Conservation (phyloP, 805 yeast genomes). For the Jamesozyma gamospora region DNA sequence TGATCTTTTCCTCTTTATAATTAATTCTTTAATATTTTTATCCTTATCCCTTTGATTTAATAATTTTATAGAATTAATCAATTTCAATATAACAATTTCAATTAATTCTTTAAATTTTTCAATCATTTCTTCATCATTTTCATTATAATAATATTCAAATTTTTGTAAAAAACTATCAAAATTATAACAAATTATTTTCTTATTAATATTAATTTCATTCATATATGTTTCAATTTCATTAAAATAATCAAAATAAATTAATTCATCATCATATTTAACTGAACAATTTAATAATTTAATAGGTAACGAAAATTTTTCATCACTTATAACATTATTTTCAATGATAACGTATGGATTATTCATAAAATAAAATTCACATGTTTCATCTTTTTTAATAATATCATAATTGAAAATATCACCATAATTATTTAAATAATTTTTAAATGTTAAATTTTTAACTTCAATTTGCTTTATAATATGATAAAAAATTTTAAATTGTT, state of each 20-base stretch:
- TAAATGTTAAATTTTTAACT: conserved; percentile 20
- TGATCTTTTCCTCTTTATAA: conserved; percentile 64
- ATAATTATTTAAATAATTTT: conserved; percentile 22
- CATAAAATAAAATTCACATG: no score
- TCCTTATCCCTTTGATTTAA: conserved; percentile 45
- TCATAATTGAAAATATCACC: conserved; percentile 21
- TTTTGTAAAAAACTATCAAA: conserved; percentile 21
- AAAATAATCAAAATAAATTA: conserved; percentile 24
- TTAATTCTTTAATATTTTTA: conserved; percentile 48
- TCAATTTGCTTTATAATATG: conserved; percentile 24
- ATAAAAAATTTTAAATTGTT: conserved; percentile 22
- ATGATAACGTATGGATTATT: no score
- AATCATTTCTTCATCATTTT: conserved; percentile 1
- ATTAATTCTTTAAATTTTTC: neutral
- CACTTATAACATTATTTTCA: conserved; percentile 6
- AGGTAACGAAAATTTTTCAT: conserved; percentile 10
- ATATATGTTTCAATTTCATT: conserved; percentile 24
- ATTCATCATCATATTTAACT: conserved; percentile 16
- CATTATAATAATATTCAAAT: conserved; percentile 3
- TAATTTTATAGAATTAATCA: conserved; percentile 20
- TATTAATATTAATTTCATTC: conserved; percentile 13
- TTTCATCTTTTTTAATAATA: no score
- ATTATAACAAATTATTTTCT: conserved; percentile 17
- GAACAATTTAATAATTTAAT: conserved; percentile 25
- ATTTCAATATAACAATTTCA: conserved; percentile 7